Conservation (phyloP, 352 stramenopile species). For the Phytophthora palmivora region DNA sequence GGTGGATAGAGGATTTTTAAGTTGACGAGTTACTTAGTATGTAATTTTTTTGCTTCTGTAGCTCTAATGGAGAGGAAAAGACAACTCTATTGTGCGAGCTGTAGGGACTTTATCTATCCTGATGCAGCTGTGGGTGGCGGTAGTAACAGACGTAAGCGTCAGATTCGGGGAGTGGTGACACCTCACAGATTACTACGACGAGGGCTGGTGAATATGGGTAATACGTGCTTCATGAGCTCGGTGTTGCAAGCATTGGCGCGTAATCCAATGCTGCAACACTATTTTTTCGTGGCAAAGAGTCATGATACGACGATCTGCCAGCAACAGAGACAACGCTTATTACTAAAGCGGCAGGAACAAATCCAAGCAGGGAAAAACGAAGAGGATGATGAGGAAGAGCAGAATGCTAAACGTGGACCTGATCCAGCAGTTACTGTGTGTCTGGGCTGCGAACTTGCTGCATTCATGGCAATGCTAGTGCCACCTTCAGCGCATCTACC, state of each 20-base stretch:
- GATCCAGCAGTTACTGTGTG: constrained; percentile 45
- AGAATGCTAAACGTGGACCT: constrained; percentile 5
- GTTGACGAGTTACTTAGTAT: background rate
- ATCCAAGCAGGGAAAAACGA: constrained; percentile 20
- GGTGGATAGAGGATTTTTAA: constrained; percentile 1
- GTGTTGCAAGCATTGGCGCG: constrained; percentile 77
- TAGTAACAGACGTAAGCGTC: constrained; percentile 34
- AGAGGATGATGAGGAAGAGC: constrained; percentile 4
- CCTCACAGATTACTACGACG: constrained; percentile 41
- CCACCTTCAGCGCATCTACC: constrained; percentile 20
- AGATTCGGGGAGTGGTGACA: constrained; percentile 19
- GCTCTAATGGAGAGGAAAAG: constrained; percentile 52
- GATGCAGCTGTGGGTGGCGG: constrained; percentile 19
- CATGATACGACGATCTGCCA: constrained; percentile 74
- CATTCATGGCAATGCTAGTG: constrained; percentile 49
- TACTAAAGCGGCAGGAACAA: constrained; percentile 36
- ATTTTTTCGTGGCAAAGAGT: constrained; percentile 68
- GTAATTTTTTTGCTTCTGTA: constrained; percentile 24
- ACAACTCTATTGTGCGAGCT: constrained; percentile 67
- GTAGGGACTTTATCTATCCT: constrained; percentile 71
- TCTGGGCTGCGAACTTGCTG: constrained; percentile 66
- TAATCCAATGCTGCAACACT: constrained; percentile 76
- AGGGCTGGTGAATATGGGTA: constrained; percentile 86
- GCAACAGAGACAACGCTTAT: constrained; percentile 47
- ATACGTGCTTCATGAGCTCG: constrained; percentile 88